Base-by-base conservation (phyloP, 2,329 filamentous ascomycete species). In the Tolypocladium tundrense region DNA sequence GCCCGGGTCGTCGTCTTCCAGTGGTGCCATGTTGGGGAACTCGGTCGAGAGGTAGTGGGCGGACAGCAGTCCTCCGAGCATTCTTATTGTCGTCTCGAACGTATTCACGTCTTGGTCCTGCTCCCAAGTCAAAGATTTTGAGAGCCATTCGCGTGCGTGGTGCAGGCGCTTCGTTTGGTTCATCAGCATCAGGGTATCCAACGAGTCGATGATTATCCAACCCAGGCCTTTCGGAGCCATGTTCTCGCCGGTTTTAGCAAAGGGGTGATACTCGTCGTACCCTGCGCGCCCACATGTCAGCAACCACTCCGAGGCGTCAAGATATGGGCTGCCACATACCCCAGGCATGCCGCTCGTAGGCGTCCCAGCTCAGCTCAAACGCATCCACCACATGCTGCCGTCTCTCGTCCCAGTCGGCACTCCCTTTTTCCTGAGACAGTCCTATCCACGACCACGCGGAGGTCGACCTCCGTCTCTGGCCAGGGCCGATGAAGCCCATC, bases 131-230 rank as follows among this genome's bases (percentile, higher is more conserved):
- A 97, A 74, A 9, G 86, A 86, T 5, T 85, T 87, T 1, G 89
- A 81, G 53, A 99, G 85, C 94, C 94, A 99, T 68, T 96, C 84
- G 58, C 93, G 82, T 35, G 94, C 93, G 67, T 95, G 86, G 42
- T 86, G 81, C 43, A 99, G 81, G 61, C 92, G 86, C 39, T 85
- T 88, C 16, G 93, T 97, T 63, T 96, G 79, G 71, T 97, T 97
- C 94, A 99, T 99, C 60, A 99, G 79, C 77, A 99, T 99, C 80
- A 97, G 83, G 1, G 94, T 99, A 72, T 99, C 94, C 62, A 99
- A 78, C 14, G 93, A 86, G 75, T 99, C 94, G 58, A 99, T 88
- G 61, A 99, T 97, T 67, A 97, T 97, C 94, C 95, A 99, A 37
- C 94, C 94, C 73, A 99, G 81, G 33, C 93, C 94, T 61, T 90